Percentiles rank a stretch among this genome's conserved stretches.
Evolutionary conservation across 2,329 filamentous ascomycete species (phyloP).

Genomic region (Aspergillus costaricaensis): DNA sequence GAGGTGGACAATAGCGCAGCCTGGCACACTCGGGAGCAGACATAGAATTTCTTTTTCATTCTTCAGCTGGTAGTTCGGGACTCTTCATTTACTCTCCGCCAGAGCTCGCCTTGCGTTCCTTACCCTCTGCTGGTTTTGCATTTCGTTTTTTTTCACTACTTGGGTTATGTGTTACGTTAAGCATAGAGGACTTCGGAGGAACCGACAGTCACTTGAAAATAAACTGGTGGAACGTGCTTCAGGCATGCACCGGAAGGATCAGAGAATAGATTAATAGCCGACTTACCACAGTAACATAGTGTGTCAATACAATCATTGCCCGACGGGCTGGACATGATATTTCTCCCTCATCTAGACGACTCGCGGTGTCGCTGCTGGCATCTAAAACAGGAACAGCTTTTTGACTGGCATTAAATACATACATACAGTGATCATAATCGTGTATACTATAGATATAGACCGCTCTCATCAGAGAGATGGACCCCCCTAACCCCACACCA

Average conservation of each 20-base stretch:
- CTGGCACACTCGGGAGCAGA: conserved; percentile 36
- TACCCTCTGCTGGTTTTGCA: conserved; percentile 27
- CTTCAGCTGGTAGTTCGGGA: conserved; percentile 21
- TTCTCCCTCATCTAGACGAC: neutral
- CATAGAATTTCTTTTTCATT: conserved; percentile 31
- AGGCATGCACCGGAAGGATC: conserved; percentile 8
- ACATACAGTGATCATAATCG: neutral
- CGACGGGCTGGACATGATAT: neutral
- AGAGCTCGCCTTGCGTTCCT: conserved; percentile 27
- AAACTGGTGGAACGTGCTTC: neutral
- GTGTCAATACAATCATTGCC: conserved; percentile 5
- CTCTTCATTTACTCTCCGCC: conserved; percentile 22
- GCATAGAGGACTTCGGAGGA: conserved; percentile 28
- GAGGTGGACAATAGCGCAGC: conserved; percentile 38
- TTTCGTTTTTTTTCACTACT: conserved; percentile 24
- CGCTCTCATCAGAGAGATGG: neutral
- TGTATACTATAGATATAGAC: neutral
- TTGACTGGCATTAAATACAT: too few relatives aligned
- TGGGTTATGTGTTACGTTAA: conserved; percentile 33
- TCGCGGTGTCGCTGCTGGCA: too few relatives aligned
- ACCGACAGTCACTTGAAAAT: conserved; percentile 21
- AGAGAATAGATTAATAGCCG: neutral
- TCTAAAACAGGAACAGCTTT: too few relatives aligned
- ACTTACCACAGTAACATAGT: neutral
- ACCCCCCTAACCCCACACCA: too few relatives aligned